These are phyloP conservation scores for Penicillium chermesinum DNA, from an alignment of 495 filamentous ascomycete species.

Conservation along the genomic window DNA sequence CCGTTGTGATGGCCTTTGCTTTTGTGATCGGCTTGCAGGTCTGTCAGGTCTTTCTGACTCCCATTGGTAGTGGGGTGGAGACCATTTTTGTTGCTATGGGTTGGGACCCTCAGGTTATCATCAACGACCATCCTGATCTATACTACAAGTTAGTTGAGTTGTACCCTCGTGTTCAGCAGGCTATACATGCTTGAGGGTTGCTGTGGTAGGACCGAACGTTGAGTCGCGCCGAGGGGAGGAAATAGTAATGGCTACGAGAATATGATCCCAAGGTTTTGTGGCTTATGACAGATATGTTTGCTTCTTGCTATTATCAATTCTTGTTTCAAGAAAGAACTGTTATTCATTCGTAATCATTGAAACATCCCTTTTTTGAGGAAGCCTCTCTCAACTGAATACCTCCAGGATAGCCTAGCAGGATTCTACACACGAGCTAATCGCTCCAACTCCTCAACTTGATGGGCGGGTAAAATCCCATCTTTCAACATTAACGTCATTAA, in stretches of 20 bases:
- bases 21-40: slow-evolving; percentile 86
- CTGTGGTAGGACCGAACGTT: neutral
- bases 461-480: neutral
- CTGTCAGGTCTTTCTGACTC: slow-evolving; percentile 81
- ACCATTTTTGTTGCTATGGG: slow-evolving; percentile 87
- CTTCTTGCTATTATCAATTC: too few species aligned
- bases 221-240: neutral
- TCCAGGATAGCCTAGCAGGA: neutral
- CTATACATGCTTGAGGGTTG: slow-evolving; percentile 50
- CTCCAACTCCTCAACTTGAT: neutral
- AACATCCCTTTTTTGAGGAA: too few species aligned
- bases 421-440: neutral
- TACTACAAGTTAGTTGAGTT: slow-evolving; percentile 69
- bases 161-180: slow-evolving; percentile 78
- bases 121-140: slow-evolving; percentile 74
- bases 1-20: slow-evolving; percentile 74
- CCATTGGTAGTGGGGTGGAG: slow-evolving; percentile 55
- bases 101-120: slow-evolving; percentile 84
- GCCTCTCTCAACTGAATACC: neutral
- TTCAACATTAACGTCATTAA: neutral
- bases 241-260: too few species aligned
- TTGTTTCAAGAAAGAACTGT: too few species aligned
- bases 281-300: too few species aligned
- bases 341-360: too few species aligned
- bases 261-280: too few species aligned